Evolutionary conservation across 2,329 filamentous ascomycete genomes (phyloP), one percentile per base, ranked within the genome.

Genomic region (Phaeosphaeria sp.): DNA sequence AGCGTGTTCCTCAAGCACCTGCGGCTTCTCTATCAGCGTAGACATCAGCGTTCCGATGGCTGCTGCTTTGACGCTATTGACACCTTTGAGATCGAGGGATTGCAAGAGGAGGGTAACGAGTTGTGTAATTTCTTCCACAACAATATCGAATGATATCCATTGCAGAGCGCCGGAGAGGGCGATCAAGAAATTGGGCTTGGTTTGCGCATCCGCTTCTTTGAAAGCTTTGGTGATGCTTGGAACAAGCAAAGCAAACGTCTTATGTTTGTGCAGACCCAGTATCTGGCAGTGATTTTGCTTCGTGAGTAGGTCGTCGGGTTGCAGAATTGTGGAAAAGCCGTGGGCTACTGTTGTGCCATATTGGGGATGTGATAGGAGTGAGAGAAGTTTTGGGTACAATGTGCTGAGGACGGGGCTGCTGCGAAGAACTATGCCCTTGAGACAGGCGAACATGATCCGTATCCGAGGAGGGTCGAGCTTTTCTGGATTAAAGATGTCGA

Each of bases 31-130:
- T 41, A 80, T 79, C 49, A 89, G 83, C 6, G 89, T 82, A 1
- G 85, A 80, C 13, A 80, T 80, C 5, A 90, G 79, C 1, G 85
- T 88, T 13, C 83, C 81, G 23, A 90, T 81, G 0, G 87, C 87
- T 4, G 85, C 85, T 54, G 82, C 79, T 64, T 89, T 88, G 59
- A 89, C 84, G 11, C 78, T 77, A 46, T 83, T 78, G 2, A 82
- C 81, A 55, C 77, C 75, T 20, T 76, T 68, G 3, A 87, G 78
- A 64, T 90, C 87, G 5, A 90, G 80, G 30, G 82, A 85, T 68
- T 90, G 88, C 0, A 90, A 79, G 18, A 90, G 81, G 0, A 89
- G 78, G 0, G 87, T 85, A 4, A 86, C 78, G 1, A 90, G 78
- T 4, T 82, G 82, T 1, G 80, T 77, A 9, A 89, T 79, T 65